Conservation (phyloP, 73 alveolate species). For the Paramecium pentaurelia region DNA sequence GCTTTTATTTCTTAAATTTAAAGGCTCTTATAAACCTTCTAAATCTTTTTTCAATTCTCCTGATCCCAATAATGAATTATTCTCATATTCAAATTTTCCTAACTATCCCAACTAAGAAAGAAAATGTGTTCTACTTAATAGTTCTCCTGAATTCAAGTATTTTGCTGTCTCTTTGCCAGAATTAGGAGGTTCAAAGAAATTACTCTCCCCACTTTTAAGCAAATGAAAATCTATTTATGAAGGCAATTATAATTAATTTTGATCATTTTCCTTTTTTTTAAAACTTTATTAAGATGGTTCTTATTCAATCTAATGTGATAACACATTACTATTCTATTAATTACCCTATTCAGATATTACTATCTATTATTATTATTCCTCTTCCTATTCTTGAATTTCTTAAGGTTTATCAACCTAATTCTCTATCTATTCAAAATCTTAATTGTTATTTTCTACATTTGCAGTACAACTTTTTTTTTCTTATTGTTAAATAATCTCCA, state of each 20-base stretch:
- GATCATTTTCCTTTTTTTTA: not conserved
- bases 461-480: not conserved
- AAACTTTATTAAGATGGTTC: not conserved
- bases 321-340: not conserved
- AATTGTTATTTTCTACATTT: not conserved
- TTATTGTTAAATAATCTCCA: not conserved
- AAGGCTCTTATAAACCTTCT: not conserved
- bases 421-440: not conserved
- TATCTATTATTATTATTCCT: not conserved
- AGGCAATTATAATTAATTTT: not conserved
- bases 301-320: not conserved
- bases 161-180: not conserved
- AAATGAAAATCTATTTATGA: not conserved
- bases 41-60: not conserved
- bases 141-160: not conserved
- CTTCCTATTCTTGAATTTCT: not conserved
- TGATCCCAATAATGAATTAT: not conserved
- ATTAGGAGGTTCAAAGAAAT: not conserved
- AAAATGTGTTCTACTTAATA: not conserved
- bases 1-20: not conserved
- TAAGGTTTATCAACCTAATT: not conserved
- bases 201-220: not conserved
- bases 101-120: not conserved
- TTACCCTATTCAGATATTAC: not conserved
- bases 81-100: not conserved